These are phyloP conservation scores for Saccharomyces kudriavzevii DNA, from an alignment of 805 yeast species.

Conservation along the genomic window DNA sequence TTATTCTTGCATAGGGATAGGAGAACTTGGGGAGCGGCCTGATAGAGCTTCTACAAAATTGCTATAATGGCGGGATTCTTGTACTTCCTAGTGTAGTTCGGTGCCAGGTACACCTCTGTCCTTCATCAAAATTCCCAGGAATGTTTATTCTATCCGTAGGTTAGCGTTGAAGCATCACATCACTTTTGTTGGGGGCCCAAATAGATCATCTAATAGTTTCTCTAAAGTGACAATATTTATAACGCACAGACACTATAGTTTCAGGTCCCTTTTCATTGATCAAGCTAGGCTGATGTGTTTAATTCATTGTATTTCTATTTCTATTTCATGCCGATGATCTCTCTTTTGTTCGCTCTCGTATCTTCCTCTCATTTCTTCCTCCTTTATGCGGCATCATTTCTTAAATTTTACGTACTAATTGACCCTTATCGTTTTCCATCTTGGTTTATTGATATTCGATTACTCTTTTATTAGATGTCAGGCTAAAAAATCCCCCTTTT, in stretches of 20 bases:
- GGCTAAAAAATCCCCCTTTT: not conserved
- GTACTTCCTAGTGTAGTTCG: too few species aligned
- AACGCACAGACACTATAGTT: too few species aligned
- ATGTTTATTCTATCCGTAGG: too few species aligned
- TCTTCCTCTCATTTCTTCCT: not conserved
- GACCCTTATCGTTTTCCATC: slow-evolving; percentile 99
- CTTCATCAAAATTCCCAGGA: too few species aligned
- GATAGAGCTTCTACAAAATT: not conserved
- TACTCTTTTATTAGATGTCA: not conserved
- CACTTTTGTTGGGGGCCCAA: too few species aligned
- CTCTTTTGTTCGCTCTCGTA: not conserved
- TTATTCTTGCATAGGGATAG: not conserved
- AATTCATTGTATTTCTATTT: not conserved
- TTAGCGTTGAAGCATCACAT: too few species aligned
- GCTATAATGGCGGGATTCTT: not conserved
- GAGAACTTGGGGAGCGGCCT: not conserved
- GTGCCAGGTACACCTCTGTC: too few species aligned
- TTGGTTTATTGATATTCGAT: slow-evolving; percentile 36
- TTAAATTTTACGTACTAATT: slow-evolving; percentile 66
- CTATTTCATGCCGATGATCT: not conserved
- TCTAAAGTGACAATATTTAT: too few species aligned
- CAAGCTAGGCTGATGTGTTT: too few species aligned
- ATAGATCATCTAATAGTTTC: too few species aligned
- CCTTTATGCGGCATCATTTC: not conserved
- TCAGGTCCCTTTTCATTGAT: too few species aligned